These are phyloP conservation scores for Auriculariales sp. DNA, from an alignment of 768 basidiomycete species.

Conservation along the genomic window DNA sequence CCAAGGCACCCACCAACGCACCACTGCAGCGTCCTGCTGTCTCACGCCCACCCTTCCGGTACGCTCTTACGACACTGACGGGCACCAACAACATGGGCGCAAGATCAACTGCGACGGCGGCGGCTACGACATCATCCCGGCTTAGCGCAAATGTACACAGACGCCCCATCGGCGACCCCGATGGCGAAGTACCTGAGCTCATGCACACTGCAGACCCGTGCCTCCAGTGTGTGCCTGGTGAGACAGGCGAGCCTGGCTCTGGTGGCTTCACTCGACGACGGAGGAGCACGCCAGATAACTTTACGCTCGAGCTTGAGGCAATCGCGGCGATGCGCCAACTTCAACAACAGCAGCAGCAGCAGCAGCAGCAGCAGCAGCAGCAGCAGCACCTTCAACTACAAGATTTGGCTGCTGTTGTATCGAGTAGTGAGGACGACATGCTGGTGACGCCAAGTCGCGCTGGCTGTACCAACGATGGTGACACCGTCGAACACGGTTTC, in stretches of 20 bases:
- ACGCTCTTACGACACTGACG: not conserved
- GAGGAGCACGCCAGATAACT: not conserved
- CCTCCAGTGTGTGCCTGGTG: not conserved
- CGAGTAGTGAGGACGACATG: not conserved
- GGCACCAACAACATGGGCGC: not conserved
- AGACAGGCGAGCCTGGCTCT: not conserved
- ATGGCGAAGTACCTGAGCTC: not conserved
- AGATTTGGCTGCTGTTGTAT: no score
- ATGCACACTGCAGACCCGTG: not conserved
- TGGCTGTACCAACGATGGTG: not conserved
- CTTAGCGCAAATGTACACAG: no score
- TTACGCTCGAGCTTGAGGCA: conserved; percentile 1
- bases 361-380: not conserved
- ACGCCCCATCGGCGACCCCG: no score
- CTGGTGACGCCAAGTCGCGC: not conserved
- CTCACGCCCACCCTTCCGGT: not conserved
- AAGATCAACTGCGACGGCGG: not conserved
- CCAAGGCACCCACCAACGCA: not conserved
- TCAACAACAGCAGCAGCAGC: not conserved
- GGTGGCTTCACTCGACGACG: not conserved
- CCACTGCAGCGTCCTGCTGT: not conserved
- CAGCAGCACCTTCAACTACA: no score
- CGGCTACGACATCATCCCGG: not conserved
- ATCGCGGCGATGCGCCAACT: not conserved
- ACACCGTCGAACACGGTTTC: no score